These are phyloP conservation scores for Aspergillus kassunensis DNA, from an alignment of 495 filamentous ascomycete genomes.

Conservation along the genomic window DNA sequence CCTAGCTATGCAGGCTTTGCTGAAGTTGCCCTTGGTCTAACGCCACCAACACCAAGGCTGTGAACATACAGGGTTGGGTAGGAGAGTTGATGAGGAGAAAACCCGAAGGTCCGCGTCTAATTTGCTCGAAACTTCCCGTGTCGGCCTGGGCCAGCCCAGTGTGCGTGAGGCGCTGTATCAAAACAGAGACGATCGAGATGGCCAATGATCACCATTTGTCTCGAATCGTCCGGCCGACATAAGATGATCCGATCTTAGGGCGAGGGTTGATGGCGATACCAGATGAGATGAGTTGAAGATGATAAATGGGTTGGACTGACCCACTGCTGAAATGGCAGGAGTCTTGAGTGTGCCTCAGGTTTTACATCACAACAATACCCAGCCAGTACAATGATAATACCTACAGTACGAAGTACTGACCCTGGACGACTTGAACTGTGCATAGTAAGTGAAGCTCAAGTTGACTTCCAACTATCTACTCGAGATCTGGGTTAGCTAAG, in stretches of 20 bases:
- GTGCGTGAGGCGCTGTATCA: constrained; percentile 2
- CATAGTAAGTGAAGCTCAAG: too few relatives aligned
- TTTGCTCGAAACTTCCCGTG: constrained; percentile 21
- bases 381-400: too few relatives aligned
- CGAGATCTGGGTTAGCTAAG: too few relatives aligned
- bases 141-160: constrained; percentile 1
- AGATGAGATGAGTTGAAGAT: too few relatives aligned
- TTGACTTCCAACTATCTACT: too few relatives aligned
- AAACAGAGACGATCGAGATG: background rate
- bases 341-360: too few relatives aligned
- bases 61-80: constrained; percentile 4
- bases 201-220: background rate
- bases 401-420: too few relatives aligned
- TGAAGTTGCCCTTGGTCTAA: background rate
- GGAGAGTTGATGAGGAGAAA: background rate
- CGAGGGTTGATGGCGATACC: background rate
- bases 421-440: too few relatives aligned
- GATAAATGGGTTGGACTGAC: background rate
- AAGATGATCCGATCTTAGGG: constrained; percentile 5
- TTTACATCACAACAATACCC: too few relatives aligned
- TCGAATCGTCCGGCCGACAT: constrained; percentile 1
- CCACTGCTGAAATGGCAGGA: background rate
- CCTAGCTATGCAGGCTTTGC: background rate
- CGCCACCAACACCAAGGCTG: constrained; percentile 8
- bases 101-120: constrained; percentile 9